Conservation (phyloP, 148 eudicot genomes). For the Rhododendron ovatum region DNA sequence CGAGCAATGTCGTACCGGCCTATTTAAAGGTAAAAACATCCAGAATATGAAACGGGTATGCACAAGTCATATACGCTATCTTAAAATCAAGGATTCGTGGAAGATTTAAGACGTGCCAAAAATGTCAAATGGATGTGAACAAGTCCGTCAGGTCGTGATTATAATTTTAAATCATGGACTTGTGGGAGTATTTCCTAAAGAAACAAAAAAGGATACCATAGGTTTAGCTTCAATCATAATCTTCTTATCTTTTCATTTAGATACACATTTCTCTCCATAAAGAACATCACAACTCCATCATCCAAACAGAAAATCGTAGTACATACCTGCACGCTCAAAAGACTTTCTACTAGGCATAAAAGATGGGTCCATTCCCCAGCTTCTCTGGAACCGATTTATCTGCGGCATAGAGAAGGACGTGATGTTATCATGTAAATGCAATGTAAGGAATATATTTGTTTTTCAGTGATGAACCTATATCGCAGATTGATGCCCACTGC, state of each 20-base stretch:
- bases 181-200: neutral
- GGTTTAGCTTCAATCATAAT: neutral
- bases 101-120: neutral
- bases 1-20: slow-evolving; percentile 97
- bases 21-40: slow-evolving; percentile 20
- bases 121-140: neutral
- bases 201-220: neutral
- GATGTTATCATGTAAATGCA: neutral
- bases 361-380: slow-evolving; percentile 95
- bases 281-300: neutral
- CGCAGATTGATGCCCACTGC: neutral
- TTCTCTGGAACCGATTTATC: slow-evolving; percentile 81
- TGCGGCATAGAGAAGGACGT: slow-evolving; percentile 21
- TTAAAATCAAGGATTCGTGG: neutral
- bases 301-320: neutral
- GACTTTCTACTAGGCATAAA: slow-evolving; percentile 96
- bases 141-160: neutral
- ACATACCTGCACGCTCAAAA: slow-evolving; percentile 84
- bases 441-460: neutral
- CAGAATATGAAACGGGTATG: neutral
- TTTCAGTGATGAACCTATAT: neutral
- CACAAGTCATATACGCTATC: neutral
- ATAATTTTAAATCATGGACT: neutral
- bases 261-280: neutral
- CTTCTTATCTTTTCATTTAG: neutral